phyloP scores from a whole-genome alignment of 148 eudicot genomes.

The Rhododendron molle region DNA sequence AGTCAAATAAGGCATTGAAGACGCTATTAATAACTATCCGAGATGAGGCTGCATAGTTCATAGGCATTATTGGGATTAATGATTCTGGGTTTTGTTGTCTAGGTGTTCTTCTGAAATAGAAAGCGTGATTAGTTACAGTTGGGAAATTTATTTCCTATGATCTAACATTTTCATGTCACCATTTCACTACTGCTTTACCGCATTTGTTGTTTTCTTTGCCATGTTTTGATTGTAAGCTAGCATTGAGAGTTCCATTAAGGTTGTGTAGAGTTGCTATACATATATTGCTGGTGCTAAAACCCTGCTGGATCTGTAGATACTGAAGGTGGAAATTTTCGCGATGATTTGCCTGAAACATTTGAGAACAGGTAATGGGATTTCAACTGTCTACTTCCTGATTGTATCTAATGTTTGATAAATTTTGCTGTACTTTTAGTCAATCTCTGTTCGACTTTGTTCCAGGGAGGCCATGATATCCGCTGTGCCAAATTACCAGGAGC shows the following conservation, averaged over 20 bases:
- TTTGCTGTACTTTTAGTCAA: background rate
- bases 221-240: background rate
- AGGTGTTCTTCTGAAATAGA: background rate
- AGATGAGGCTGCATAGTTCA: background rate
- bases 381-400: background rate
- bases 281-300: background rate
- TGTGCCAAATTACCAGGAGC: slow-evolving; percentile 73
- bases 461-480: slow-evolving; percentile 78
- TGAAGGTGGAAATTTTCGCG: slow-evolving; percentile 68
- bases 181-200: background rate
- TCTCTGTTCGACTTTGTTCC: background rate
- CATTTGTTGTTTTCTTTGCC: background rate
- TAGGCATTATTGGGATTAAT: background rate
- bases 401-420: background rate
- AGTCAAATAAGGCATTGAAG: background rate
- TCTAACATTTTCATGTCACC: background rate
- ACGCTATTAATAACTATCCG: background rate
- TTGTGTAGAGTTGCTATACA: background rate
- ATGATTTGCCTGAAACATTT: slow-evolving; percentile 68
- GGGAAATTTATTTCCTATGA: background rate
- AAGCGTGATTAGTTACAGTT: background rate
- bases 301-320: slow-evolving; percentile 45
- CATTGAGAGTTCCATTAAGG: background rate
- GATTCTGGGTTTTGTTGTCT: background rate
- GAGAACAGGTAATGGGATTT: slow-evolving; percentile 47